These are phyloP conservation scores for Phaeoacremonium minimum DNA, from an alignment of 2,329 filamentous ascomycete species.

Conservation along the genomic window DNA sequence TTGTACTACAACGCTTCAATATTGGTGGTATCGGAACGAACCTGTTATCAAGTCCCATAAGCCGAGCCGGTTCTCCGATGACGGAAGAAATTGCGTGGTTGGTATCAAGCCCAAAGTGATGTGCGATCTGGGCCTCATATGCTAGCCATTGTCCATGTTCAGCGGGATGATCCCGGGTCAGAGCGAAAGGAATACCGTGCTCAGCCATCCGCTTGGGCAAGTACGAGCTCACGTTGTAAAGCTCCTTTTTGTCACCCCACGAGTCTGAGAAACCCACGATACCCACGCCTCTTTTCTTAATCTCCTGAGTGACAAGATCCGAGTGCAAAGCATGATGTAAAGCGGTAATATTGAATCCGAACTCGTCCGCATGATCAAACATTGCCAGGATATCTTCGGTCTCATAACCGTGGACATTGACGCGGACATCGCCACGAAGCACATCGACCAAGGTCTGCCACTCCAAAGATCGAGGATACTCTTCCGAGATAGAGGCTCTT, in stretches of 20 bases:
- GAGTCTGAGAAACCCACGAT: slow-evolving; percentile 12
- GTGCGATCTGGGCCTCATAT: slow-evolving; percentile 12
- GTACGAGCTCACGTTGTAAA: slow-evolving; percentile 9
- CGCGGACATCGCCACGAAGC: slow-evolving; percentile 10
- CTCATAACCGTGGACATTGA: slow-evolving; percentile 13
- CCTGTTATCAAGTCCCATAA: slow-evolving; percentile 10
- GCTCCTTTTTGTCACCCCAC: slow-evolving; percentile 14
- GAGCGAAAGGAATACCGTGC: slow-evolving; percentile 10
- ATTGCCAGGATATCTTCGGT: slow-evolving; percentile 12
- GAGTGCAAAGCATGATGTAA: slow-evolving; percentile 12
- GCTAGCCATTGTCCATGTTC: slow-evolving; percentile 12
- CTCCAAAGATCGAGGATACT: slow-evolving; percentile 12
- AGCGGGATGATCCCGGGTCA: slow-evolving; percentile 12
- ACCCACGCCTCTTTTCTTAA: slow-evolving; percentile 9
- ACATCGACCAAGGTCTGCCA: slow-evolving; percentile 15
- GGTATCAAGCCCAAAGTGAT: slow-evolving; percentile 11
- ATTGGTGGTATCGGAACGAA: background rate
- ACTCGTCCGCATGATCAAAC: slow-evolving; percentile 13
- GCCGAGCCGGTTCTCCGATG: slow-evolving; percentile 9
- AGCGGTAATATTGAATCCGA: slow-evolving; percentile 12
- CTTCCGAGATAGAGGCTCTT: slow-evolving; percentile 1
- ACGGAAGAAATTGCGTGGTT: slow-evolving; percentile 9
- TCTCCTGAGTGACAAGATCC: slow-evolving; percentile 9
- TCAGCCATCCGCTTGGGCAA: slow-evolving; percentile 7
- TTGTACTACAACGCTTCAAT: background rate